Evolutionary conservation across 106 monocot species (phyloP), one percentile per base, ranked within the genome.

Genomic region (Cymbidium sinense): DNA sequence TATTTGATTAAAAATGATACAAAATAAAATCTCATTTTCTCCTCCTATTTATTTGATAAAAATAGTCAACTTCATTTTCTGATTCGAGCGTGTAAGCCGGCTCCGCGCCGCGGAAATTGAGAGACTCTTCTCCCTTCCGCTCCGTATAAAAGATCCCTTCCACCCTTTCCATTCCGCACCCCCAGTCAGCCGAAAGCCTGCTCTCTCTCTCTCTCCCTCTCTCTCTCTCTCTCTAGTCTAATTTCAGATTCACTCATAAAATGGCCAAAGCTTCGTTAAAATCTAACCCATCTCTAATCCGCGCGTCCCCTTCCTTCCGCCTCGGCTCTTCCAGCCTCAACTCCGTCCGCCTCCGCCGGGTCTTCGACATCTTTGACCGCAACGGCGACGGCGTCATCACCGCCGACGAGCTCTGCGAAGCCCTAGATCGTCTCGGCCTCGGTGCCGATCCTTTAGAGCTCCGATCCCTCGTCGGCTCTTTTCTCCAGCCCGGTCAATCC

Each of bases 381-480:
- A 76, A 76, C 76, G 34, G 52, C 0, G 52, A 76, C 55, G 54
- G 34, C 33, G 33, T 52, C 31, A 76, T 76, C 76, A 76, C 76
- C 55, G 34, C 52, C 76, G 34, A 50, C 2, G 76, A 76, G 76
- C 27, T 76, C 34, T 76, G 29, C 33, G 30, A 52, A 15, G 76
- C 52, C 31, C 76, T 76, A 11, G 76, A 55, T 19, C 81, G 75
- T 30, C 81, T 81, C 75, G 81, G 81, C 67, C 75, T 81, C 44
- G 75, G 81, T 11, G 75, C 76, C 61, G 82, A 81, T 65, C 50
- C 86, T 31, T 18, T 64, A n/a, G 83, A 86, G n/a, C 75, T 89
- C 18, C 21, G 20, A 23, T 23, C 83, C 39, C 25, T 75, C 9
- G 72, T 88, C 34, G 35, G 67, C 47, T 34, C 82, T 70, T 50